Conservation (phyloP, 2,329 filamentous ascomycete species). For the Paracorniculantispora psalliotae region DNA sequence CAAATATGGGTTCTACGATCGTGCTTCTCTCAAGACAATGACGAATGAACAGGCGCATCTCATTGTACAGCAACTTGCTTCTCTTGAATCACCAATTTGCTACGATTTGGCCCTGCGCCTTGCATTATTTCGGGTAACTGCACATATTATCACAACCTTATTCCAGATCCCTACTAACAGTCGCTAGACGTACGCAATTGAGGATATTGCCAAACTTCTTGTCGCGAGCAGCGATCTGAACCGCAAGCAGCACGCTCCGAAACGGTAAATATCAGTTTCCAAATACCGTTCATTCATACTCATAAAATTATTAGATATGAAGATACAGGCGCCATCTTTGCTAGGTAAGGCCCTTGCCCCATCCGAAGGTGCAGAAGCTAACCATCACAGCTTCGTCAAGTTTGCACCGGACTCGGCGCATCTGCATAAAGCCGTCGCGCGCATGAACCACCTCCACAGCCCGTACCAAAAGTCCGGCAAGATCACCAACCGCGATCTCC, state of each 20-base stretch:
- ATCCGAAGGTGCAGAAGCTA: neutral
- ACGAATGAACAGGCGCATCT: conserved; percentile 40
- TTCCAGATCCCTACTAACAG: neutral
- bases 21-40: conserved; percentile 34
- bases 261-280: conserved; percentile 25
- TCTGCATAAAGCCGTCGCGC: conserved; percentile 31
- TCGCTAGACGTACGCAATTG: conserved; percentile 35
- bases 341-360: conserved; percentile 24
- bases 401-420: conserved; percentile 25
- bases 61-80: conserved; percentile 32
- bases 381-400: conserved; percentile 23
- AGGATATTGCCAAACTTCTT: conserved; percentile 33
- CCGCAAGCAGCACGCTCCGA: conserved; percentile 26
- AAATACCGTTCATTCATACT: too few species aligned
- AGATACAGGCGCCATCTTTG: conserved; percentile 35
- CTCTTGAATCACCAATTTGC: conserved; percentile 34
- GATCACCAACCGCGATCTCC: conserved; percentile 33
- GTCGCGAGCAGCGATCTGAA: conserved; percentile 32
- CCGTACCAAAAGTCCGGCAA: conserved; percentile 32
- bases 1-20: conserved; percentile 29
- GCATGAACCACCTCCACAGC: conserved; percentile 37
- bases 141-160: neutral
- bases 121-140: conserved; percentile 35
- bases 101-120: conserved; percentile 34
- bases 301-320: conserved; percentile 30